These are phyloP conservation scores for Globisporangium yorkense DNA, from an alignment of 352 stramenopile genomes.

Conservation along the genomic window DNA sequence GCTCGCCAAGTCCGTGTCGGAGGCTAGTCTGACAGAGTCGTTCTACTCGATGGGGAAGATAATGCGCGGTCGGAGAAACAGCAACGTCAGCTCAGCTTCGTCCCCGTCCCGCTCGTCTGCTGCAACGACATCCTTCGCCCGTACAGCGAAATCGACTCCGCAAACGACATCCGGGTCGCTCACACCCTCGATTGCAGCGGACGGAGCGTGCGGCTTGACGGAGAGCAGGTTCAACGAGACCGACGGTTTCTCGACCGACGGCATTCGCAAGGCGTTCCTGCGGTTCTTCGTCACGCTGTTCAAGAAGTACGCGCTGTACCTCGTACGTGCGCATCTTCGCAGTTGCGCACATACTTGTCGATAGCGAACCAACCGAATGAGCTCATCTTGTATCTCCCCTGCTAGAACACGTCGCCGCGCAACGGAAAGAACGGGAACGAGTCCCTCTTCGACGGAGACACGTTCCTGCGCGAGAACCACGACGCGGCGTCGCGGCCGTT, in stretches of 20 bases:
- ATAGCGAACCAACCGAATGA: neutral
- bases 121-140: slow-evolving; percentile 13
- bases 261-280: slow-evolving; percentile 65
- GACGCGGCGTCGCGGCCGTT: slow-evolving; percentile 56
- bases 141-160: slow-evolving; percentile 5
- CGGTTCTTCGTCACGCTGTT: slow-evolving; percentile 79
- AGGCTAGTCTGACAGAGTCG: slow-evolving; percentile 41
- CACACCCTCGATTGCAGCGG: slow-evolving; percentile 11
- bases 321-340: slow-evolving; percentile 28
- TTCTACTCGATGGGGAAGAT: slow-evolving; percentile 71
- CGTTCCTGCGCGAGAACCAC: slow-evolving; percentile 65
- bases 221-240: slow-evolving; percentile 68
- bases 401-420: slow-evolving; percentile 19
- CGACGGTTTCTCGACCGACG: slow-evolving; percentile 61
- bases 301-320: slow-evolving; percentile 72
- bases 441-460: slow-evolving; percentile 53
- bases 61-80: slow-evolving; percentile 47
- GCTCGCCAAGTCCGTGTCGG: slow-evolving; percentile 47
- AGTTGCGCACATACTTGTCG: too few relatives aligned
- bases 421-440: slow-evolving; percentile 26
- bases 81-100: slow-evolving; percentile 28
- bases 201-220: slow-evolving; percentile 37
- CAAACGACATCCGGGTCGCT: neutral
- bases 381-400: slow-evolving; percentile 3
- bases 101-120: slow-evolving; percentile 24